A percentile compares a stretch with the other conserved stretches of the same genome.
Evolutionary conservation across 1,139 yeast genomes (phyloP).

Genomic region (Petasospora fabianii): DNA sequence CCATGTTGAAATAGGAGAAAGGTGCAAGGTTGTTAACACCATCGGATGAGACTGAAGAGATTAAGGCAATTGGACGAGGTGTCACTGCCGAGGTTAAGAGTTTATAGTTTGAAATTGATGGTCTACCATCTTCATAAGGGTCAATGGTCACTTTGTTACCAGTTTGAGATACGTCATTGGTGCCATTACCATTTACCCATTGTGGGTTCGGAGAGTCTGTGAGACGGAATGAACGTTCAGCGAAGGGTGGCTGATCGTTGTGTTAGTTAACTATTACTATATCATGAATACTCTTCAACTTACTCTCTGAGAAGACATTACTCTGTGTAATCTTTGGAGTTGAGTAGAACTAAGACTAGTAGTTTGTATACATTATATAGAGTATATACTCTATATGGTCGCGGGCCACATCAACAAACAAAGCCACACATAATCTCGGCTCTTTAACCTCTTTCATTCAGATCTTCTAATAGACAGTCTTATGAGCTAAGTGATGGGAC

Average conservation of each 20-base stretch:
- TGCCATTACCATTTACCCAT: conserved; percentile 2
- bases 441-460: too few species aligned
- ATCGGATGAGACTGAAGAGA: conserved; percentile 42
- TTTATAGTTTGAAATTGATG: conserved; percentile 42
- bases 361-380: too few species aligned
- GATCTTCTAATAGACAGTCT: not conserved
- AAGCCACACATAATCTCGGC: too few species aligned
- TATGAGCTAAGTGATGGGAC: not conserved
- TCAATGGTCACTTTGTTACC: conserved; percentile 7
- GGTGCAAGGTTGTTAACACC: conserved; percentile 55
- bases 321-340: too few species aligned
- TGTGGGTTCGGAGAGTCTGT: not conserved
- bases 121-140: conserved; percentile 9
- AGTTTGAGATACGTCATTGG: not conserved
- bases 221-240: not conserved
- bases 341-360: too few species aligned
- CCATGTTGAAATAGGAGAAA: conserved; percentile 51
- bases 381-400: too few species aligned
- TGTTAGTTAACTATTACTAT: too few species aligned
- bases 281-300: too few species aligned
- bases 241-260: too few species aligned
- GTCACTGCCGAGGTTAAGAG: conserved; percentile 46
- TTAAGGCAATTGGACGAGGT: conserved; percentile 61
- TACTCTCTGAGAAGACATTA: too few species aligned
- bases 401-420: too few species aligned